Conservation (phyloP, 2,329 filamentous ascomycete genomes). For the Colletotrichum neosansevieriae region DNA sequence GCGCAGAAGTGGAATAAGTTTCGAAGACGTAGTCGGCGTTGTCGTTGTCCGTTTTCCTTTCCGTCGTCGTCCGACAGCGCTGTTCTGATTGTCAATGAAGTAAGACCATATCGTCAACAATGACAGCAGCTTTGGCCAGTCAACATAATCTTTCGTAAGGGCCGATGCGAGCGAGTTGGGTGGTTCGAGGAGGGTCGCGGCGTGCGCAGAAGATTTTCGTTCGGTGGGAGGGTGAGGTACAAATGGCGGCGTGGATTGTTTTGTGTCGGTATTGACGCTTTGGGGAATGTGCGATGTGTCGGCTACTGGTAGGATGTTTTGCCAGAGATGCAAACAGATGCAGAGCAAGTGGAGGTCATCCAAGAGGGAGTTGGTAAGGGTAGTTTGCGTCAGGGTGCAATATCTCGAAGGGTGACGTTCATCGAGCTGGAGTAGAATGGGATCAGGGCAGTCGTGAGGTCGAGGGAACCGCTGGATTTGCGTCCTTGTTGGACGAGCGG, state of each 20-base stretch:
- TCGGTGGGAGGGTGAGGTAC: constrained; percentile 26
- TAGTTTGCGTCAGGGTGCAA: constrained; percentile 32
- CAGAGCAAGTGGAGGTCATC: constrained; percentile 36
- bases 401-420: constrained; percentile 35
- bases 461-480: constrained; percentile 37
- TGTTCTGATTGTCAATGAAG: constrained; percentile 40
- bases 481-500: constrained; percentile 36
- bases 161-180: constrained; percentile 23
- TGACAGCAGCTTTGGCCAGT: constrained; percentile 31
- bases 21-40: constrained; percentile 11
- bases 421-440: constrained; percentile 23
- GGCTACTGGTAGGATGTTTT: constrained; percentile 38
- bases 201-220: constrained; percentile 17
- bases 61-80: constrained; percentile 38
- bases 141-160: constrained; percentile 40
- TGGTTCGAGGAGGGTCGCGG: constrained; percentile 12
- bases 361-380: constrained; percentile 30
- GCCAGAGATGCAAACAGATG: constrained; percentile 39
- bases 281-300: constrained; percentile 38
- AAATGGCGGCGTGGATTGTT: constrained; percentile 37
- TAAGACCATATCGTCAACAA: constrained; percentile 44
- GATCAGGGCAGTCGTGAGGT: constrained; percentile 37
- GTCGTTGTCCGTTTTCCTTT: neutral
- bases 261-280: constrained; percentile 38
- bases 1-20: constrained; percentile 30